A percentile compares a stretch with the other conserved stretches of the same genome.
Conservation (phyloP, 306 rosid genomes). For the Carpinus viminea region DNA sequence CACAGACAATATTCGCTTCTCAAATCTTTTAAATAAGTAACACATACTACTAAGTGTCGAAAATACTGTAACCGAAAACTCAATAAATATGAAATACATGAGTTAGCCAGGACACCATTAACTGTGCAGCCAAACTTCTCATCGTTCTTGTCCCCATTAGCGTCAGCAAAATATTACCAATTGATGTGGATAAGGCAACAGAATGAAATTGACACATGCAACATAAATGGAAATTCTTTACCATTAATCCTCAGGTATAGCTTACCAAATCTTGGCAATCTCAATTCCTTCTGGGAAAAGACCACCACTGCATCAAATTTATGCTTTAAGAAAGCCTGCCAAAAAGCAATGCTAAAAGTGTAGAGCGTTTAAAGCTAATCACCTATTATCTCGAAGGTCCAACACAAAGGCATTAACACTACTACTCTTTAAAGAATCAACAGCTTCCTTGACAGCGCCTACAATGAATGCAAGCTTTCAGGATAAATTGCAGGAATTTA, state of each 20-base stretch:
- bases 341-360: conserved; percentile 31
- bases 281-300: conserved; percentile 98
- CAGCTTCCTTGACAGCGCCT: conserved; percentile 96
- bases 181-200: not conserved
- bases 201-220: not conserved
- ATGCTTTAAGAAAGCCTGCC: conserved; percentile 45
- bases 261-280: conserved; percentile 97
- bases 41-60: not conserved
- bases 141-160: not conserved
- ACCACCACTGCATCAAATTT: conserved; percentile 88
- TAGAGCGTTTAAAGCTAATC: conserved; percentile 31
- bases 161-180: not conserved
- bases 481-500: conserved; percentile 19
- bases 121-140: not conserved
- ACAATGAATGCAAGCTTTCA: conserved; percentile 34
- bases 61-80: not conserved
- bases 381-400: conserved; percentile 99
- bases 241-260: conserved; percentile 24
- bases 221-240: conserved; percentile 15
- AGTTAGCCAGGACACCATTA: not conserved
- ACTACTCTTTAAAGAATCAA: conserved; percentile 64
- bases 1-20: not conserved
- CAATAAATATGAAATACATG: not conserved
- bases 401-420: conserved; percentile 87
- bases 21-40: not conserved